Evolutionary conservation across 306 rosid species (phyloP).

Genomic region (Benincasa hispida): DNA sequence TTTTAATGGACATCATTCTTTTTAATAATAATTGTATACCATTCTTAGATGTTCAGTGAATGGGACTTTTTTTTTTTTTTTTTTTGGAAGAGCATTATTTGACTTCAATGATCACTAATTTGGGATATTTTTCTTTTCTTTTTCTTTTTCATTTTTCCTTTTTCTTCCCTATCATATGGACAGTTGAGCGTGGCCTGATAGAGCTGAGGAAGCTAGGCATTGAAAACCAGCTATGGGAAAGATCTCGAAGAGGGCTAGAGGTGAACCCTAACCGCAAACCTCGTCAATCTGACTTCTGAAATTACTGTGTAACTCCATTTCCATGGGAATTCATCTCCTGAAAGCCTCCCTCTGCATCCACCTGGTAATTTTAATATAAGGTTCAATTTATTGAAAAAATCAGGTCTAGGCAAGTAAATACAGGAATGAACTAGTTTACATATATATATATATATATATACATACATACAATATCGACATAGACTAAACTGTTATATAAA

Average conservation of each 20-base stretch:
- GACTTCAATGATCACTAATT: background rate
- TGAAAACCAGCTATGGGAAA: conserved; percentile 72
- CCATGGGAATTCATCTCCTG: conserved; percentile 1
- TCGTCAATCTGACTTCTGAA: conserved; percentile 50
- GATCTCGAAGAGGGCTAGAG: conserved; percentile 65
- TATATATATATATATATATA: too few species aligned
- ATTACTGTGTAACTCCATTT: background rate
- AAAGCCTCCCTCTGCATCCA: background rate
- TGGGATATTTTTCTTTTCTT: background rate
- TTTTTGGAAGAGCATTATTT: background rate
- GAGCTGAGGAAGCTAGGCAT: conserved; percentile 71
- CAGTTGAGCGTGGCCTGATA: conserved; percentile 74
- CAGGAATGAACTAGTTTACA: background rate
- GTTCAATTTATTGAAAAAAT: background rate
- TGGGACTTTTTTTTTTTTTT: too few species aligned
- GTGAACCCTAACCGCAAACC: conserved; percentile 17
- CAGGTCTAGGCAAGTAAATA: background rate
- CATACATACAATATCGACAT: too few species aligned
- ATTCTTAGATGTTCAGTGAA: too few species aligned
- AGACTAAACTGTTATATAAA: too few species aligned
- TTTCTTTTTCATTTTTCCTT: background rate
- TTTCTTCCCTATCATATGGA: background rate
- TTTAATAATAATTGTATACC: too few species aligned
- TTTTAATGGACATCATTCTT: too few species aligned
- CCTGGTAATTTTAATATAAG: background rate